phyloP scores from a whole-genome alignment of 495 filamentous ascomycete genomes.

The Echria macrotheca region DNA sequence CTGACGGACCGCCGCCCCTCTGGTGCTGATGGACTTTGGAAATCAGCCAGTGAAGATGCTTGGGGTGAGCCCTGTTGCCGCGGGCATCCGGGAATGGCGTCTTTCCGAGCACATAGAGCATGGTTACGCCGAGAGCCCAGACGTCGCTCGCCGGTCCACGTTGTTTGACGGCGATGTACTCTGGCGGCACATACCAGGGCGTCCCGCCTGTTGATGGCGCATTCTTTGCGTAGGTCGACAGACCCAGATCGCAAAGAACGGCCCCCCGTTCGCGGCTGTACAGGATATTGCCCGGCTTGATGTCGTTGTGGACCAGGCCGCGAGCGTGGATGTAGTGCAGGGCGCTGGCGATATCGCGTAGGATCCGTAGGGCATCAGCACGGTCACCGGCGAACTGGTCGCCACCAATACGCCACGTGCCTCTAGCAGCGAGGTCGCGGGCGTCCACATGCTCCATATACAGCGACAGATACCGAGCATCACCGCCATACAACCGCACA shows the following conservation, averaged over 20 bases:
- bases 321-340: constrained; percentile 43
- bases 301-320: constrained; percentile 45
- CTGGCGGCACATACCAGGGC: constrained; percentile 47
- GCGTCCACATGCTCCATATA: constrained; percentile 51
- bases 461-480: constrained; percentile 44
- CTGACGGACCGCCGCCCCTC: constrained; percentile 25
- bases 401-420: constrained; percentile 33
- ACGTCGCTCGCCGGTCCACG: constrained; percentile 44
- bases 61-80: constrained; percentile 35
- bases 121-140: constrained; percentile 46
- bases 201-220: constrained; percentile 40
- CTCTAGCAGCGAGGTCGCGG: constrained; percentile 35
- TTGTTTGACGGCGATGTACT: constrained; percentile 43
- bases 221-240: constrained; percentile 36
- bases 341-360: constrained; percentile 40
- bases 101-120: constrained; percentile 45
- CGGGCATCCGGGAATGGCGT: constrained; percentile 42
- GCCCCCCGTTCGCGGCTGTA: constrained; percentile 46
- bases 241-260: constrained; percentile 45
- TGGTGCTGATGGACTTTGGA: constrained; percentile 25
- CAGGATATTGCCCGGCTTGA: constrained; percentile 49
- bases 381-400: constrained; percentile 39
- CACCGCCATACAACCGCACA: constrained; percentile 43
- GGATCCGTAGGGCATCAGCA: constrained; percentile 37
- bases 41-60: constrained; percentile 44